Evolutionary conservation across 768 basidiomycete species (phyloP), one percentile per base, ranked within the genome.

Genomic region (Leccinum imitatum): DNA sequence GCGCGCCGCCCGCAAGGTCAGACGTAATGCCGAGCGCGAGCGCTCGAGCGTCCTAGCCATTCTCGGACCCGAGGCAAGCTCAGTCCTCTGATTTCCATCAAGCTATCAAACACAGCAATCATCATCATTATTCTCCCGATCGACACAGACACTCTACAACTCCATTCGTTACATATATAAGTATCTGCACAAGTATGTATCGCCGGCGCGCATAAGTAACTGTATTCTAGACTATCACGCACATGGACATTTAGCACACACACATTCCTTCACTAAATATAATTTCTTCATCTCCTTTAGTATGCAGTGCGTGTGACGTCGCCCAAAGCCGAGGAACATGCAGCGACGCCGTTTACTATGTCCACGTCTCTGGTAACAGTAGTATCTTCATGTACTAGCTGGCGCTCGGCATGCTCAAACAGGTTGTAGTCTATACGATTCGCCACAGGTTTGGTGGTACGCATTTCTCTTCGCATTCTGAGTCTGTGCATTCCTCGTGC

Each of bases 1-100:
- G 41, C 55, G 21, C 17, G 54, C 44, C 4, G 9, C n/a, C 3
- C 59, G 52, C 57, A 68, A 52, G 21, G 56, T 47, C 0, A 57
- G n/a, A 58, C 65, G 65, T 50, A 48, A 59, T 48, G 53, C 53
- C 5, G 13, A 27, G 17, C 55, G 65, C 25, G 59, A 61, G 1
- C 65, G 50, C 41, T 6, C 48, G 3, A 67, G 58, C 44, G 33
- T 27, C 1, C 53, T 67, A 58, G 53, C 58, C 5, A 9, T 64
- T 4, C 46, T 57, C 1, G 56, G 58, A 25, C 57, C 50, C 15
- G 58, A 67, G n/a, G 46, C 61, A 19, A 25, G 17, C 23, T 8
- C 31, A 4, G 46, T 47, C 37, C 19, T 58, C 1, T 59, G 47
- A 48, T 48, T n/a, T 1, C 17, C 17, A 9, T 41, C 39, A 41